Base-by-base conservation (phyloP, 192 early-diverging fungal species). In the Diversispora epigaea region DNA sequence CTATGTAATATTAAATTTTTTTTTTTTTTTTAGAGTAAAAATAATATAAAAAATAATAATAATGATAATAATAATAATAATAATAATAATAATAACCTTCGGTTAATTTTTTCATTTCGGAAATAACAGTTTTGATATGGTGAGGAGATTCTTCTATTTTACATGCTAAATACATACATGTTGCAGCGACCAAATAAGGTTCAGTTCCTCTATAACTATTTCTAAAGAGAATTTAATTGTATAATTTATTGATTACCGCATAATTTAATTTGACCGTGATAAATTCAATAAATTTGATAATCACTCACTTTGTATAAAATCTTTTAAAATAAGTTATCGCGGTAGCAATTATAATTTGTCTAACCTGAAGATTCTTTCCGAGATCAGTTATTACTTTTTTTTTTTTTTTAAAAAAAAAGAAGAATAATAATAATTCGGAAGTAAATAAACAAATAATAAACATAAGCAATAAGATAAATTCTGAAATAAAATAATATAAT, bases 261-360 rank as follows among this genome's bases (percentile, higher is more conserved):
- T 15, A 40, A n/a, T 25, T 52, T 52, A 45, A 41, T 47, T 25
- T 19, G 10, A 46, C 25, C 61, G 17, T 8, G 14, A 32, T 57
- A 73, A 73, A 22, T 0, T 6, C 41, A 21, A n/a, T 66, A 66
- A 39, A 10, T 50, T 6, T 14, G n/a, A 32, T 21, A 19, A 43
- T 25, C 15, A 83, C 86, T 79, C 86, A 92, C 91, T 89, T 93
- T 79, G 89, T 87, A 79, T 93, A 96, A 78, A 95, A 96, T 19
- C 95, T 85, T 80, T 93, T 94, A 62, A 96, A 95, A 69, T 96
- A 97, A 4, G 94, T 89, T 46, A 89, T 77, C 3, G 93, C 93
- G 10, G 94, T 94, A 0, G 93, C 92, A 6, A 95, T 82, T 25
- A 94, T 91, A 46, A 93, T 91, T 77, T 96, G 95, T 62, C 91